Evolutionary conservation across 2,329 filamentous ascomycete species (phyloP).

Genomic region (Monilinia fructicola): DNA sequence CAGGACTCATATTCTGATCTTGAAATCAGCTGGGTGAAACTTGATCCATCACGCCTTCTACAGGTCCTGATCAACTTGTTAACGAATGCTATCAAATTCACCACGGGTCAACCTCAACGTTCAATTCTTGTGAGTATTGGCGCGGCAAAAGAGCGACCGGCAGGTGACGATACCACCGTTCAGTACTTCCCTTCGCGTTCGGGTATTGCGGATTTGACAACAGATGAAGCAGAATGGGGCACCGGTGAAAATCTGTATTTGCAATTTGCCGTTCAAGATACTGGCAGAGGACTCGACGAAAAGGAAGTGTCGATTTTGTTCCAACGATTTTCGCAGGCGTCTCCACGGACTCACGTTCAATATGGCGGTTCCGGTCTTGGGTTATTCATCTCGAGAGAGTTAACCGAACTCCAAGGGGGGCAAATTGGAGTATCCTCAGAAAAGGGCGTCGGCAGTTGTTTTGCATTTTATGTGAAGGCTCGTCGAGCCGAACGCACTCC

Average conservation of each 20-base stretch:
- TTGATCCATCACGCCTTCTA: conserved; percentile 72
- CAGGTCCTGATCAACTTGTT: conserved; percentile 80
- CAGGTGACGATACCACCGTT: conserved; percentile 49
- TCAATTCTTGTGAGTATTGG: conserved; percentile 45
- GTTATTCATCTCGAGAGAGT: conserved; percentile 73
- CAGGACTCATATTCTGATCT: conserved; percentile 60
- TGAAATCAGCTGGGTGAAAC: conserved; percentile 61
- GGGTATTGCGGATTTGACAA: conserved; percentile 34
- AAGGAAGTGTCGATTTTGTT: conserved; percentile 75
- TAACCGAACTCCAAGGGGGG: conserved; percentile 77
- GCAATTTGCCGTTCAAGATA: conserved; percentile 73
- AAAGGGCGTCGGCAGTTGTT: conserved; percentile 68
- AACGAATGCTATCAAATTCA: conserved; percentile 82
- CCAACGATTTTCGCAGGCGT: conserved; percentile 71
- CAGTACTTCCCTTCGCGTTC: conserved; percentile 41
- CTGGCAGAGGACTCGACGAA: conserved; percentile 69
- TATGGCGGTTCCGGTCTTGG: conserved; percentile 79
- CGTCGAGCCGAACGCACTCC: conserved; percentile 26
- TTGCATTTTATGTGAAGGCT: conserved; percentile 69
- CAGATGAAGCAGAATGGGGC: conserved; percentile 56
- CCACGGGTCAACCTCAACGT: conserved; percentile 59
- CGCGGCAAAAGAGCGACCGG: conserved; percentile 40
- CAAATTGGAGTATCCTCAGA: conserved; percentile 73
- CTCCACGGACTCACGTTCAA: conserved; percentile 72
- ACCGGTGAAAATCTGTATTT: conserved; percentile 71